Evolutionary conservation across 257 asterid genomes (phyloP).

Genomic region (Nicotiana sylvestris): DNA sequence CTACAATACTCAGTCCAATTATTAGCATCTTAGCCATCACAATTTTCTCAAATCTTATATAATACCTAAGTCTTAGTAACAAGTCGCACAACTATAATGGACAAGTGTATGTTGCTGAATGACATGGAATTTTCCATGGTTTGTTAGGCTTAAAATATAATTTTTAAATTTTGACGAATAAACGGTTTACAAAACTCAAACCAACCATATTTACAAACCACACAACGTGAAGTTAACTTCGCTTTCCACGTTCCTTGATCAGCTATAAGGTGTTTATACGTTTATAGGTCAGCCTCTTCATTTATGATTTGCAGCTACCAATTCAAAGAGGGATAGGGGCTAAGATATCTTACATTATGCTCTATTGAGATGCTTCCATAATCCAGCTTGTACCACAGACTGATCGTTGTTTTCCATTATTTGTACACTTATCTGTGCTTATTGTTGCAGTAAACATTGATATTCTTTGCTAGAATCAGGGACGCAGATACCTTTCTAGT

Average conservation of each 20-base stretch:
- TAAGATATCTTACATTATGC: not conserved
- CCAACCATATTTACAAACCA: too few relatives aligned
- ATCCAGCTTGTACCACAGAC: not conserved
- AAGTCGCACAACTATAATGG: too few relatives aligned
- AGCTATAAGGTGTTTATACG: too few relatives aligned
- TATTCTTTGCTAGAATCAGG: not conserved
- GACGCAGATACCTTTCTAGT: not conserved
- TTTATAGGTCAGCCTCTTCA: not conserved
- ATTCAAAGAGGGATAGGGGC: not conserved
- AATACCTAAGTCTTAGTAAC: too few relatives aligned
- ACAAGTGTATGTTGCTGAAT: not conserved
- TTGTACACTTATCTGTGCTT: not conserved
- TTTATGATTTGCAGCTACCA: not conserved
- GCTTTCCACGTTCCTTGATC: too few relatives aligned
- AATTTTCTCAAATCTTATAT: too few relatives aligned
- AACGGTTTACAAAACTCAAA: too few relatives aligned
- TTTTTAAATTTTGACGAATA: too few relatives aligned
- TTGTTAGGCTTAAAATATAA: not conserved
- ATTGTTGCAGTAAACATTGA: not conserved
- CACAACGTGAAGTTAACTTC: too few relatives aligned
- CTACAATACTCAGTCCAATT: not conserved
- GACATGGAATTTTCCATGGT: not conserved
- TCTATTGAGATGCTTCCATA: not conserved
- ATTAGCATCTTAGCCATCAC: not conserved
- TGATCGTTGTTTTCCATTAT: not conserved